Evolutionary conservation across 768 basidiomycete species (phyloP), one percentile per base, ranked within the genome.

Genomic region (Naematelia aurantialba): DNA sequence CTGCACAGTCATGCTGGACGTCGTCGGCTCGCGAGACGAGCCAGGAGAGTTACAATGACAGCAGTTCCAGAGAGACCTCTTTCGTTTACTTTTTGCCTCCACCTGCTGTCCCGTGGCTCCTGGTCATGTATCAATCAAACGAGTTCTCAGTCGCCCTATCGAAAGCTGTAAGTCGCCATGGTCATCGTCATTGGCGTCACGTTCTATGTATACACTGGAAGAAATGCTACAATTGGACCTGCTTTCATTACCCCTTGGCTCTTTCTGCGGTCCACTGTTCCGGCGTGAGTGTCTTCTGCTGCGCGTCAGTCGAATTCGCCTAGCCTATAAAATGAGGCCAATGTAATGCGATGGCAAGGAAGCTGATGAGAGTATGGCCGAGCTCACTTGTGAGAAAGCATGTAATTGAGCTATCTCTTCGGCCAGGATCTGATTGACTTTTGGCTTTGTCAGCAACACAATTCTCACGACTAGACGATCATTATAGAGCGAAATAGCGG

Each of bases 321-420:
- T 25, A 12, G 14, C 19, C 30, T 31, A 2, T 29, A 13, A 25
- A 22, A 42, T 24, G 13, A 31, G 12, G 26, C 53, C 10, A 19
- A 19, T 19, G 19, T 17, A 21, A 30, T 21, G 5, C 30, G 14
- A 11, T 14, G 11, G n/a, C 5, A 45, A 2, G 12, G n/a, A 21
- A 27, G 11, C 4, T 11, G 19, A 10, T 44, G 46, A 4, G 31
- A 1, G 14, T 26, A n/a, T n/a, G 39, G 2, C 22, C 1, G 19
- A 10, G 45, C 70, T 54, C 22, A 71, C 74, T 54, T 76, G 75
- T 52, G 73, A 74, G 59, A 76, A 76, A 1, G 75, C 75, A 62
- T 76, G 75, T 24, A 76, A 55, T 22, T 57, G 56, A 12, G 59
- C 57, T 19, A 76, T 76, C 54, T 76, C 73, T 3, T 69, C 65